A percentile compares a stretch with the other conserved stretches of the same genome.
Evolutionary conservation across 1,139 yeast species (phyloP).

Genomic region (Candida sanyaensis): DNA sequence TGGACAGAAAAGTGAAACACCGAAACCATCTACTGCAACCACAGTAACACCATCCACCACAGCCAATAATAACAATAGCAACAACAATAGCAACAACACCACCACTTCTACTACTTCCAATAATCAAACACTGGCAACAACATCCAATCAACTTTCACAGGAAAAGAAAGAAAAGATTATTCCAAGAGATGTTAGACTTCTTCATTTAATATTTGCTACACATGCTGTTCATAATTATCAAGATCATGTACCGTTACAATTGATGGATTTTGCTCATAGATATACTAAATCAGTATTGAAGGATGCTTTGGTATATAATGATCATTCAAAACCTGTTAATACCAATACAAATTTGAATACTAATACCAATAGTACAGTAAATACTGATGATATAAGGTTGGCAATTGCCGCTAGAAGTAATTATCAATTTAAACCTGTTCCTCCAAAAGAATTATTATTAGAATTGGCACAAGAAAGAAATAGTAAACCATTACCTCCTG

Average conservation of each 20-base stretch:
- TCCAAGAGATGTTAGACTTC: slow-evolving; percentile 89
- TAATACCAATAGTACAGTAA: slow-evolving; percentile 50
- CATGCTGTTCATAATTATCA: slow-evolving; percentile 92
- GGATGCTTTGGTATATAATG: slow-evolving; percentile 87
- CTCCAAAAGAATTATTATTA: slow-evolving; percentile 86
- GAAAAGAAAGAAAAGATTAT: slow-evolving; percentile 29
- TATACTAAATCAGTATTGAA: slow-evolving; percentile 84
- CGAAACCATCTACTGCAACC: background rate
- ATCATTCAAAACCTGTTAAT: slow-evolving; percentile 60
- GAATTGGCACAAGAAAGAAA: slow-evolving; percentile 93
- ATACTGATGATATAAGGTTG: slow-evolving; percentile 86
- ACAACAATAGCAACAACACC: slow-evolving; percentile 1
- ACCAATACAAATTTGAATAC: slow-evolving; percentile 36
- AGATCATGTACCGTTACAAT: slow-evolving; percentile 91
- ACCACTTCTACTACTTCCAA: slow-evolving; percentile 2
- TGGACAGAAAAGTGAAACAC: background rate
- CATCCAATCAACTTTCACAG: slow-evolving; percentile 6
- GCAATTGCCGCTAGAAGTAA: slow-evolving; percentile 94
- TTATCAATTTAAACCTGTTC: slow-evolving; percentile 94
- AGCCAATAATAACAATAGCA: slow-evolving; percentile 2
- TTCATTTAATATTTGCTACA: slow-evolving; percentile 89
- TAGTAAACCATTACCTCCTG: slow-evolving; percentile 86
- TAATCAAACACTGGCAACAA: slow-evolving; percentile 1
- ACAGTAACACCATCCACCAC: background rate
- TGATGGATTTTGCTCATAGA: slow-evolving; percentile 93